Conservation (phyloP, 345 rosid genomes). For the Cochlearia excelsa region DNA sequence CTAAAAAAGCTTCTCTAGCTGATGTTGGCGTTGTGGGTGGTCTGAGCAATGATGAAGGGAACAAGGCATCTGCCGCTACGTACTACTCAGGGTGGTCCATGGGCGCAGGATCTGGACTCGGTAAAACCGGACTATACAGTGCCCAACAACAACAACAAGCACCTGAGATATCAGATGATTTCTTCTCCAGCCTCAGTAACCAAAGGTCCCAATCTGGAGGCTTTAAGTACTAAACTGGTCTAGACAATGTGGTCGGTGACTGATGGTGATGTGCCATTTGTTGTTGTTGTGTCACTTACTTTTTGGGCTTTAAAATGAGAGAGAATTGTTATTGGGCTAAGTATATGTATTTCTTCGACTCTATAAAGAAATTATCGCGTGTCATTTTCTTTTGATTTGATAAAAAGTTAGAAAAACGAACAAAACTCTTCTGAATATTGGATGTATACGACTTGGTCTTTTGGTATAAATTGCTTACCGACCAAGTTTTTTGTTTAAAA, state of each 20-base stretch:
- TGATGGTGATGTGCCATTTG: conserved; percentile 8
- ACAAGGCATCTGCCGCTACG: conserved; percentile 58
- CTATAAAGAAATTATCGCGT: neutral
- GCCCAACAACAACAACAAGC: conserved; percentile 39
- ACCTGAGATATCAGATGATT: conserved; percentile 46
- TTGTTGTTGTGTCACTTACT: conserved; percentile 27
- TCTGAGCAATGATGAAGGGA: conserved; percentile 61
- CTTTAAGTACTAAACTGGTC: conserved; percentile 50
- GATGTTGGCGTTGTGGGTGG: conserved; percentile 82
- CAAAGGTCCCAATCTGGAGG: conserved; percentile 62
- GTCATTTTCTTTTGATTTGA: neutral
- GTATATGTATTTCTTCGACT: neutral
- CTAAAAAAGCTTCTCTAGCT: conserved; percentile 86
- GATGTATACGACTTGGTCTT: neutral
- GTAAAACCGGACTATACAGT: conserved; percentile 53
- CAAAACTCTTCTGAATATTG: neutral
- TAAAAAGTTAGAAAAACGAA: neutral
- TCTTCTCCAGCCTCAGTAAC: conserved; percentile 63
- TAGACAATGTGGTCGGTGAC: conserved; percentile 29
- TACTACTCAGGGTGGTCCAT: conserved; percentile 86
- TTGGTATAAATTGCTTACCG: conserved; percentile 15
- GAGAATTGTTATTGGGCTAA: neutral
- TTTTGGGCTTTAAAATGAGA: conserved; percentile 21
- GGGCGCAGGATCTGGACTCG: conserved; percentile 79
- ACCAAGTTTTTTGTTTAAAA: conserved; percentile 18